Evolutionary conservation across 805 yeast genomes (phyloP).

Genomic region (Metschnikowia borealis): DNA sequence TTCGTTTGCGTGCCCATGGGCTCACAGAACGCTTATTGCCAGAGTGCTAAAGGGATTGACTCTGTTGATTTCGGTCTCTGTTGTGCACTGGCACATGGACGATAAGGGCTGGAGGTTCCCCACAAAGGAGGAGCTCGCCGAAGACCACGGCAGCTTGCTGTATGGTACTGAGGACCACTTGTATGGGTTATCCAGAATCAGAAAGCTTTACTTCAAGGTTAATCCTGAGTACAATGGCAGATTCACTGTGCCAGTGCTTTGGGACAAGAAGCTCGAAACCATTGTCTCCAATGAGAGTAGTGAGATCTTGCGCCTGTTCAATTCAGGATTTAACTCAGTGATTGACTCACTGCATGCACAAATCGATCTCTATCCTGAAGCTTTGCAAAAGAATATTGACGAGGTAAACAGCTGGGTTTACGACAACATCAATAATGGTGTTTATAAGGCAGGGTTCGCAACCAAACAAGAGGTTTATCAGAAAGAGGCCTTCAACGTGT

Average conservation of each 20-base stretch:
- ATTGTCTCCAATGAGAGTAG: conserved; percentile 91
- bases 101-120: conserved; percentile 86
- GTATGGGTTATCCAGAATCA: conserved; percentile 55
- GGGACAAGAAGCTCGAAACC: conserved; percentile 80
- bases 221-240: conserved; percentile 75
- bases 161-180: conserved; percentile 41
- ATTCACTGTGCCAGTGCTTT: conserved; percentile 88
- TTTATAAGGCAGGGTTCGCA: conserved; percentile 89
- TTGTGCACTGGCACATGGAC: conserved; percentile 91
- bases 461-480: conserved; percentile 80
- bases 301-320: conserved; percentile 82
- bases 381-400: conserved; percentile 57
- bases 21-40: conserved; percentile 76
- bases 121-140: conserved; percentile 38
- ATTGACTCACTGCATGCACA: conserved; percentile 45
- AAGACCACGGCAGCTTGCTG: conserved; percentile 48
- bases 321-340: conserved; percentile 65
- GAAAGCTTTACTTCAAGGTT: conserved; percentile 71
- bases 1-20: conserved; percentile 94
- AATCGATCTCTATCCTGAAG: conserved; percentile 61
- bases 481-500: conserved; percentile 57
- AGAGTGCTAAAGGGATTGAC: conserved; percentile 68
- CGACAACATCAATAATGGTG: conserved; percentile 85
- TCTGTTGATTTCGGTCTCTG: conserved; percentile 59
- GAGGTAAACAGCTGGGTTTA: conserved; percentile 79